Evolutionary conservation across 163 green algal genomes (phyloP).

Genomic region (Scenedesmus sp.): DNA sequence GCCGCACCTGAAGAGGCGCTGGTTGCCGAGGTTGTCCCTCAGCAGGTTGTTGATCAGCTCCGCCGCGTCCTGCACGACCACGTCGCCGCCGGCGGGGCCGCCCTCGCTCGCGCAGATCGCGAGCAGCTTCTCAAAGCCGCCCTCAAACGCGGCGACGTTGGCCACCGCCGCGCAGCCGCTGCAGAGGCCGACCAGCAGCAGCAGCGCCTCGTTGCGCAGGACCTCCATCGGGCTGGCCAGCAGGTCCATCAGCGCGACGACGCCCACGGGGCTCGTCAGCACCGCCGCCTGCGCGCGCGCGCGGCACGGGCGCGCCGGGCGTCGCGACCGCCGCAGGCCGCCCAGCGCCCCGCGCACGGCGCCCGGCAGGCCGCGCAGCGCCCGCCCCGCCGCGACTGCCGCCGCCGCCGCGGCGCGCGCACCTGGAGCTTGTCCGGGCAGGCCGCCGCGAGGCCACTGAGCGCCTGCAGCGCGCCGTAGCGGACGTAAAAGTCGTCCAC

Average conservation of each 20-base stretch:
- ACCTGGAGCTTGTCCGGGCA: slow-evolving; percentile 68
- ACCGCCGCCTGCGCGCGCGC: slow-evolving; percentile 39
- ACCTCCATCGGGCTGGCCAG: slow-evolving; percentile 62
- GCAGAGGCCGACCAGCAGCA: slow-evolving; percentile 83
- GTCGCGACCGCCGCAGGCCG: no score
- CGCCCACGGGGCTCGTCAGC: slow-evolving; percentile 52
- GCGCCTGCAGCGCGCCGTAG: slow-evolving; percentile 86
- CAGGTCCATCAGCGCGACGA: slow-evolving; percentile 80
- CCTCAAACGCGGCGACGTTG: slow-evolving; percentile 92
- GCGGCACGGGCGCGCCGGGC: no score
- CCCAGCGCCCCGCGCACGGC: not conserved
- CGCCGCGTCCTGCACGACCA: slow-evolving; percentile 87
- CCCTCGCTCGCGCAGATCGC: slow-evolving; percentile 26
- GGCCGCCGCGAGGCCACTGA: slow-evolving; percentile 70
- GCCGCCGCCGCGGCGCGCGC: not conserved
- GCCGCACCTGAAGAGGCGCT: slow-evolving; percentile 80
- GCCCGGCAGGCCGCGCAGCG: not conserved
- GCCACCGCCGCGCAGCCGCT: slow-evolving; percentile 75
- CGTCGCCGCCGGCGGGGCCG: slow-evolving; percentile 54
- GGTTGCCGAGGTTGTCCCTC: slow-evolving; percentile 77
- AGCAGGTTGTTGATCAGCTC: slow-evolving; percentile 90
- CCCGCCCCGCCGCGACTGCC: not conserved
- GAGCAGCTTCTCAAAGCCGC: slow-evolving; percentile 79
- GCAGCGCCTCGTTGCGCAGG: slow-evolving; percentile 84
- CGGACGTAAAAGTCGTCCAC: slow-evolving; percentile 87